Conservation (phyloP, 352 stramenopile species). For the Pythium rhizo-oryzae region DNA sequence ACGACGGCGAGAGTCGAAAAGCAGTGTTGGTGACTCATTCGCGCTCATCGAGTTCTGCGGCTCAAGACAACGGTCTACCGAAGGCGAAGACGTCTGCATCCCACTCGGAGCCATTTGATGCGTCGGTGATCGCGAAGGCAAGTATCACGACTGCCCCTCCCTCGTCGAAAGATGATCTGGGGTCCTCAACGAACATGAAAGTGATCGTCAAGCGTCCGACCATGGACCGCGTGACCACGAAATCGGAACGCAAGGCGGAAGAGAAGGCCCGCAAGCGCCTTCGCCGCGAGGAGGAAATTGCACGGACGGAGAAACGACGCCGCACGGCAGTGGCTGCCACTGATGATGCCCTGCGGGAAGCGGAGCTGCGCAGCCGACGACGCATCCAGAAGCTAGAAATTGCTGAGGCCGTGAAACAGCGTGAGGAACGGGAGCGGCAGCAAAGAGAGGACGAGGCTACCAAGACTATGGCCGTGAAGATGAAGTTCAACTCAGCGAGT, state of each 20-base stretch:
- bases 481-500: slow-evolving; percentile 61
- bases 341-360: slow-evolving; percentile 79
- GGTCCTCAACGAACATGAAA: slow-evolving; percentile 50
- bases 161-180: slow-evolving; percentile 20
- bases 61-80: not conserved
- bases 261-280: slow-evolving; percentile 79
- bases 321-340: slow-evolving; percentile 78
- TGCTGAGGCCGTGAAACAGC: slow-evolving; percentile 54
- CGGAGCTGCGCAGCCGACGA: slow-evolving; percentile 70
- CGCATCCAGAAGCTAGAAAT: slow-evolving; percentile 74
- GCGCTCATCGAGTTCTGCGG: not conserved
- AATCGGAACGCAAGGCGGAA: slow-evolving; percentile 85
- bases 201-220: slow-evolving; percentile 69
- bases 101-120: slow-evolving; percentile 4
- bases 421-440: slow-evolving; percentile 65
- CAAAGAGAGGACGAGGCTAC: slow-evolving; percentile 50
- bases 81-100: slow-evolving; percentile 4
- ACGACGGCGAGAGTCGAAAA: slow-evolving; percentile 33
- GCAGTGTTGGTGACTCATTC: not conserved
- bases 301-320: slow-evolving; percentile 69
- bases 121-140: slow-evolving; percentile 22
- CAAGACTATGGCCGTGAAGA: slow-evolving; percentile 43
- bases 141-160: slow-evolving; percentile 15
- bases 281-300: slow-evolving; percentile 79
- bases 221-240: slow-evolving; percentile 82